Base-by-base conservation (phyloP, 352 stramenopile species). In the Pythium phragmiticola region DNA sequence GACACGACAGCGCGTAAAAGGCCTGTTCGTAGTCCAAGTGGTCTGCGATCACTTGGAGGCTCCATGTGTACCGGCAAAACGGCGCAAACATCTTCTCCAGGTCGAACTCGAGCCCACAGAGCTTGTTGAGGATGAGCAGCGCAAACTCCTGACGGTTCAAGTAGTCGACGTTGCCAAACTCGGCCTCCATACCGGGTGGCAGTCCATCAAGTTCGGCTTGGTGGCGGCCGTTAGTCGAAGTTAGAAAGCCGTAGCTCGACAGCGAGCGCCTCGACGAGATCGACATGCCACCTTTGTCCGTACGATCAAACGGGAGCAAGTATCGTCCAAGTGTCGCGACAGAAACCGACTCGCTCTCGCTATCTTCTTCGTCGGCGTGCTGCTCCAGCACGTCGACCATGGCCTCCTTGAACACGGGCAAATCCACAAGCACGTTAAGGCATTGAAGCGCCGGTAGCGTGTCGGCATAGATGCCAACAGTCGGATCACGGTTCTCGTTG, bases 151-250 rank as follows among this genome's bases (percentile, higher is more conserved):
- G 84, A 0, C 84, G 80, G 47, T 76, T 77, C 49, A 92, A 60
- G 60, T 92, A 94, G 54, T 94, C 84, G 0, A 77, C 65, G 52
- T 90, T 91, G 17, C 84, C 84, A 66, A 91, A 93, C n/a, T 90
- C 80, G 19, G 69, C 62, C 42, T 90, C 80, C 72, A 87, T 88
- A 9, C 60, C 67, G 19, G 61, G 55, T 2, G 70, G 68, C 4
- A 82, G 33, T 2, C 61, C 64, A 45, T 82, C 68, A 14, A 75
- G 57, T 13, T 73, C 61, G 13, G 70, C 12, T 45, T 60, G 21
- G 11, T 61, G 33, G 6, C 65, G 11, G 34, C 60, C 70, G 16
- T 75, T 73, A 34, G 69, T 76, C n/a, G 66, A 74, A 46, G 80
- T 88, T 13, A 39, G 34, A 63, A 92, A 90, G 0, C 82, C 84